Evolutionary conservation across 2,329 filamentous ascomycete genomes (phyloP).

Genomic region (Clarireedia paspali): DNA sequence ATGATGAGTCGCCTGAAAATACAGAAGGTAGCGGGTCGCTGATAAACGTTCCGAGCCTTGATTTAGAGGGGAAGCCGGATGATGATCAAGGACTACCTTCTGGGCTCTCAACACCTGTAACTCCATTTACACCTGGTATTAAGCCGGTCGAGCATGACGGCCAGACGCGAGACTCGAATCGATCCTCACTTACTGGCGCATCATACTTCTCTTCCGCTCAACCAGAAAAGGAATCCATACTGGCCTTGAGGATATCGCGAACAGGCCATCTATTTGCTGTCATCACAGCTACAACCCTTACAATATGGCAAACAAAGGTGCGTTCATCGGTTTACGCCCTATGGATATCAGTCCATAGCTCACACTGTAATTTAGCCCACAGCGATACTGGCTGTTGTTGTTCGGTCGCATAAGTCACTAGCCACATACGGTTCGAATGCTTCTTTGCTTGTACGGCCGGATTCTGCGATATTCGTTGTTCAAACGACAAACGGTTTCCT

Average conservation of each 20-base stretch:
- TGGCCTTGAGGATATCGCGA: constrained; percentile 69
- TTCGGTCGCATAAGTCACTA: constrained; percentile 74
- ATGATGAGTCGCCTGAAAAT: constrained; percentile 37
- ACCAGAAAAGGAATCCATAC: constrained; percentile 51
- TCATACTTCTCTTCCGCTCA: constrained; percentile 10
- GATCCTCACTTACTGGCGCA: constrained; percentile 12
- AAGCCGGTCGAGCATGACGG: constrained; percentile 51
- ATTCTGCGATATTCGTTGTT: constrained; percentile 85
- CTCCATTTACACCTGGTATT: constrained; percentile 50
- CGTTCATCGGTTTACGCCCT: constrained; percentile 19
- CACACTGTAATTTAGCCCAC: constrained; percentile 55
- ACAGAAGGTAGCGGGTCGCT: constrained; percentile 31
- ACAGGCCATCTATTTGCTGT: constrained; percentile 80
- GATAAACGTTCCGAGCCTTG: constrained; percentile 22
- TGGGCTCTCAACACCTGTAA: constrained; percentile 39
- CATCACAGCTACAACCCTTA: constrained; percentile 76
- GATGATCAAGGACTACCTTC: constrained; percentile 18
- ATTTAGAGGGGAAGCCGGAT: constrained; percentile 20
- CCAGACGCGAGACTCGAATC: constrained; percentile 18
- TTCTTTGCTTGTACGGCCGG: constrained; percentile 77
- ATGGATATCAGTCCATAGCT: background rate
- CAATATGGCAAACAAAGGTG: constrained; percentile 96
- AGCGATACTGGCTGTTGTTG: constrained; percentile 75
- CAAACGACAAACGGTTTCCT: constrained; percentile 81
- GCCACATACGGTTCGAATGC: constrained; percentile 79